phyloP scores from a whole-genome alignment of 192 early-diverging fungal genomes.

The Coemansia sp. region DNA sequence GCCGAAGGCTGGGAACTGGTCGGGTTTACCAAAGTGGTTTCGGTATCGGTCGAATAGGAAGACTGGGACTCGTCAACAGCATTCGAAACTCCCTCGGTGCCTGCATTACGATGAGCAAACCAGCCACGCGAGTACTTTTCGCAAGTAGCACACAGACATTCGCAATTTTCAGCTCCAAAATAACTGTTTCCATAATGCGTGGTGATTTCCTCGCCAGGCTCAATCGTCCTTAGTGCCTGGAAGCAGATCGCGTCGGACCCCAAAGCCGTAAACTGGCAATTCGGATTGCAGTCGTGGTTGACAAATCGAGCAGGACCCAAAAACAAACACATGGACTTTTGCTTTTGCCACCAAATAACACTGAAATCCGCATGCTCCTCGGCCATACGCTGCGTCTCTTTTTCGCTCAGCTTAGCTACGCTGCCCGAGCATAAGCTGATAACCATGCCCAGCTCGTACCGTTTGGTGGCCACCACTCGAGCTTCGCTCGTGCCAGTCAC shows the following conservation, averaged over 20 bases:
- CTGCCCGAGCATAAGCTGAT: slow-evolving; percentile 54
- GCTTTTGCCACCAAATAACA: slow-evolving; percentile 63
- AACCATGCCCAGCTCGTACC: slow-evolving; percentile 36
- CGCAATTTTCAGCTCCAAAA: slow-evolving; percentile 65
- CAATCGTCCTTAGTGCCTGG: slow-evolving; percentile 62
- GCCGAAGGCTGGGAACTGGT: neutral
- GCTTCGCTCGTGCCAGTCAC: slow-evolving; percentile 41
- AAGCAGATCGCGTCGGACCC: slow-evolving; percentile 58
- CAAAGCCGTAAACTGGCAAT: slow-evolving; percentile 53
- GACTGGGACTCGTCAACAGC: neutral
- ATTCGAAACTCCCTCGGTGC: neutral
- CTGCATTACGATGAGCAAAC: slow-evolving; percentile 19
- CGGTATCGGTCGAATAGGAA: slow-evolving; percentile 23
- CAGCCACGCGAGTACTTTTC: slow-evolving; percentile 57
- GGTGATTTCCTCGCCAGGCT: slow-evolving; percentile 70
- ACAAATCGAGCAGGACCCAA: slow-evolving; percentile 72
- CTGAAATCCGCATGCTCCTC: slow-evolving; percentile 57
- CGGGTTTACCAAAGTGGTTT: slow-evolving; percentile 11
- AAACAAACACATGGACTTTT: slow-evolving; percentile 60
- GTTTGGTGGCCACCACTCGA: slow-evolving; percentile 34
- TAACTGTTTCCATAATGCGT: slow-evolving; percentile 65
- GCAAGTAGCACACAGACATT: slow-evolving; percentile 73
- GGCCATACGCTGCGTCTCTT: slow-evolving; percentile 40
- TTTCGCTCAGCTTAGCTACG: slow-evolving; percentile 52
- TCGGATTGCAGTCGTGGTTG: slow-evolving; percentile 74